Base-by-base conservation (phyloP, 2,329 filamentous ascomycete species). In the Botrytis fragariae region DNA sequence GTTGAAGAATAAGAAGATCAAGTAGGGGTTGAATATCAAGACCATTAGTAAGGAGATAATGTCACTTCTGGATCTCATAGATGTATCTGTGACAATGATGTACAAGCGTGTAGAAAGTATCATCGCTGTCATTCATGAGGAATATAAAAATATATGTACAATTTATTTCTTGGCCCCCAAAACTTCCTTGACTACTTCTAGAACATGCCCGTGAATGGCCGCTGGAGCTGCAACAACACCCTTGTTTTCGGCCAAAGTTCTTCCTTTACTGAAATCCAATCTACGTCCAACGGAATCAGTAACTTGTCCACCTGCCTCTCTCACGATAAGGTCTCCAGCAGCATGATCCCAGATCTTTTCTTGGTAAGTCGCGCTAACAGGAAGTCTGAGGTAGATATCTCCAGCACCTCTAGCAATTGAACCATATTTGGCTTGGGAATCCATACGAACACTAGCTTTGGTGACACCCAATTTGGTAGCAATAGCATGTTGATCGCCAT, bases 321-420 rank as follows among this genome's bases (percentile, higher is more conserved):
- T 88, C 59, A 98, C 96, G 77, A 99, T 95, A 74, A 99, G 84
- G 79, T 97, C 95, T 59, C 96, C 96, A 20, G 95, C 96, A 29
- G 96, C 96, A 82, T 99, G 96, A 81, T 99, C 96, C 96, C 96
- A 99, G 78, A 99, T 99, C 89, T 99, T 99, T 87, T 99, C 96
- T 82, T 97, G 90, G 84, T 99, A 99, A 71, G 92, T 91, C 78
- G 91, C 92, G 81, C 89, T 92, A 8, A 93, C 92, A 5, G 96
- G 96, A 74, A 99, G 85, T 71, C 97, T 89, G 73, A 99, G 88
- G 84, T 99, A 99, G 77, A 99, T 91, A 81, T 99, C 96, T 68
- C 95, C 96, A 8, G 95, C 94, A 63, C 96, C 96, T 76, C 96
- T 88, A 51, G 96, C 96, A 81, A 99, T 97, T 51, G 93, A 96